Percentiles rank a stretch among this genome's conserved stretches.
These are phyloP conservation scores for Argentina anserina DNA, from an alignment of 306 rosid species.

Conservation along the genomic window DNA sequence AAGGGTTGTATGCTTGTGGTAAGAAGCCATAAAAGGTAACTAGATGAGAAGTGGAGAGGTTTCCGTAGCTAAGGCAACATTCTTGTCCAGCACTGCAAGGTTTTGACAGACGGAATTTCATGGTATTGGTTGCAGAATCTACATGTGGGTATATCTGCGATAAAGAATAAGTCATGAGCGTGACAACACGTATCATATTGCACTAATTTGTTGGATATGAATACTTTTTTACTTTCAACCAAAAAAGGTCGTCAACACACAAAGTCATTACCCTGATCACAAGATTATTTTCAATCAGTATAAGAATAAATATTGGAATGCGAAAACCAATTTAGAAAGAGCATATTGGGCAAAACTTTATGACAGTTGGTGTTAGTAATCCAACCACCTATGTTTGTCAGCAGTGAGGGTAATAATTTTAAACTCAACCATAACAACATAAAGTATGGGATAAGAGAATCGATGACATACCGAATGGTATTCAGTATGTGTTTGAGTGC, in stretches of 20 bases:
- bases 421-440: constrained; percentile 9
- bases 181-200: constrained; percentile 15
- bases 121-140: constrained; percentile 58
- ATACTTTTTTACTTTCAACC: background rate
- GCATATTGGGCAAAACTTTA: constrained; percentile 9
- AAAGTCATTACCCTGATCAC: background rate
- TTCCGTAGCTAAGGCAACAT: constrained; percentile 80
- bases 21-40: constrained; percentile 74
- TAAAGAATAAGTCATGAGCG: constrained; percentile 25
- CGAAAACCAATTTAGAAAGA: constrained; percentile 15
- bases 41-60: constrained; percentile 68
- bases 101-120: constrained; percentile 81
- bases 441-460: background rate
- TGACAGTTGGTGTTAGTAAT: background rate
- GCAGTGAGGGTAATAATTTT: constrained; percentile 14
- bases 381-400: constrained; percentile 7
- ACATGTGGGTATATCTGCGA: constrained; percentile 76
- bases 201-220: background rate
- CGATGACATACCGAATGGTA: constrained; percentile 66
- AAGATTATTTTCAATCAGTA: background rate
- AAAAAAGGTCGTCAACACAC: background rate
- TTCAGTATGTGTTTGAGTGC: background rate
- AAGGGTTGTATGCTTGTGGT: constrained; percentile 77
- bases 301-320: background rate
- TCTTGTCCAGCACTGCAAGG: constrained; percentile 78